Conservation (phyloP, 257 asterid genomes). For the Solanum rostratum region DNA sequence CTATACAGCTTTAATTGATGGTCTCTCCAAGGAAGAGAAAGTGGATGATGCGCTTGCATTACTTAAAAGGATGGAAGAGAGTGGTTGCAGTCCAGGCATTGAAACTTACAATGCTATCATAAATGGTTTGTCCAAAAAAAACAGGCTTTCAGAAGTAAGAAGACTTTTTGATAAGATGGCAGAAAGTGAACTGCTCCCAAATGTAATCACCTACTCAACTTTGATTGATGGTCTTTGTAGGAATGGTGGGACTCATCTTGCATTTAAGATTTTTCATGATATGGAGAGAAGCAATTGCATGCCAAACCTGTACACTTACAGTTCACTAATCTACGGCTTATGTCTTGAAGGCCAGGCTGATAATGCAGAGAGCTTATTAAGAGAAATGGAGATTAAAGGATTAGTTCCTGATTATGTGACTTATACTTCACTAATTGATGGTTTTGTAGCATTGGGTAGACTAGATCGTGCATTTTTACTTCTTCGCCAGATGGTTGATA, state of each 20-base stretch:
- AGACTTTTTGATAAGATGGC: slow-evolving; percentile 38
- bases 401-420: slow-evolving; percentile 66
- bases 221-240: slow-evolving; percentile 76
- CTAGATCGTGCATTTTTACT: slow-evolving; percentile 52
- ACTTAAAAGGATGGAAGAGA: slow-evolving; percentile 39
- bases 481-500: slow-evolving; percentile 47
- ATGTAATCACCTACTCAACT: slow-evolving; percentile 69
- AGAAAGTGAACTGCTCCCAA: slow-evolving; percentile 54
- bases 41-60: slow-evolving; percentile 53
- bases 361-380: slow-evolving; percentile 51
- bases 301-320: slow-evolving; percentile 74
- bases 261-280: slow-evolving; percentile 60
- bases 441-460: slow-evolving; percentile 53
- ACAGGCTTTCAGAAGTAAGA: slow-evolving; percentile 55
- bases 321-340: slow-evolving; percentile 66
- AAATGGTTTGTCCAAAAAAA: slow-evolving; percentile 49
- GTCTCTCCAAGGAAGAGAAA: slow-evolving; percentile 68
- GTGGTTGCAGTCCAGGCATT: slow-evolving; percentile 41
- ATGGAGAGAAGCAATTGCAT: slow-evolving; percentile 54
- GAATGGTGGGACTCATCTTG: slow-evolving; percentile 44
- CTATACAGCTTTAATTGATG: slow-evolving; percentile 65
- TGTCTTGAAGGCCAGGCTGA: slow-evolving; percentile 58
- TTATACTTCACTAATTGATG: slow-evolving; percentile 71
- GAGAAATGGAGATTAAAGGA: slow-evolving; percentile 48
- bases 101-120: slow-evolving; percentile 70